Percentiles rank a stretch among this genome's conserved stretches.
phyloP scores from a whole-genome alignment of 345 rosid species.

The Aquilaria sinensis region DNA sequence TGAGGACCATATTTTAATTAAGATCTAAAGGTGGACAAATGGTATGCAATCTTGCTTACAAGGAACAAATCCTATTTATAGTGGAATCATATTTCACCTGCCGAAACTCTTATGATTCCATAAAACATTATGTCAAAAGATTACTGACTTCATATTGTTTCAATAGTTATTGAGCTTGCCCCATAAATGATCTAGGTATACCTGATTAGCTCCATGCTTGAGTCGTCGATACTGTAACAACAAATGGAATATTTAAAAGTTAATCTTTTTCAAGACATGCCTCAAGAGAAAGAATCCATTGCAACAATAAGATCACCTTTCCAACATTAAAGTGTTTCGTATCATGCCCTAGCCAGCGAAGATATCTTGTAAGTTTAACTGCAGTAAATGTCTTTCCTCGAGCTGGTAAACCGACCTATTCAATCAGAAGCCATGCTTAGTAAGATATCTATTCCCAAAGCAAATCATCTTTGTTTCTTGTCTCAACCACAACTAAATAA shows the following conservation, averaged over 20 bases:
- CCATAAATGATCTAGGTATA: constrained; percentile 17
- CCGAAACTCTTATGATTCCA: no score
- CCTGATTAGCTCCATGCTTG: constrained; percentile 92
- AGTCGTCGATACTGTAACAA: constrained; percentile 93
- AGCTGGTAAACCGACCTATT: constrained; percentile 97
- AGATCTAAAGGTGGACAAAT: no score
- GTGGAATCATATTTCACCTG: no score
- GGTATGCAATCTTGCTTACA: not conserved
- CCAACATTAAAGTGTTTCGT: constrained; percentile 99
- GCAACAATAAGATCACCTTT: constrained; percentile 44
- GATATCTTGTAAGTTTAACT: constrained; percentile 93
- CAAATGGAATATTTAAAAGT: constrained; percentile 16
- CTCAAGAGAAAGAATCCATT: constrained; percentile 3
- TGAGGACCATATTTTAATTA: no score
- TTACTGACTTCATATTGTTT: no score
- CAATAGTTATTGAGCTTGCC: not conserved
- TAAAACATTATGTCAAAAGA: no score
- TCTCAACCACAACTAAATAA: not conserved
- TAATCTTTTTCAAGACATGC: constrained; percentile 12
- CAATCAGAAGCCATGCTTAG: constrained; percentile 13
- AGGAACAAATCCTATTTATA: constrained; percentile 7
- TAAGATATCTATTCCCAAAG: constrained; percentile 7
- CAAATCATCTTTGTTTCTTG: constrained; percentile 3
- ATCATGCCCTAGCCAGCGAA: constrained; percentile 98
- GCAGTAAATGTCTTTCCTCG: constrained; percentile 99